Conservation (phyloP, 176 grass and related monocot species). For the Hordeum vulgare region DNA sequence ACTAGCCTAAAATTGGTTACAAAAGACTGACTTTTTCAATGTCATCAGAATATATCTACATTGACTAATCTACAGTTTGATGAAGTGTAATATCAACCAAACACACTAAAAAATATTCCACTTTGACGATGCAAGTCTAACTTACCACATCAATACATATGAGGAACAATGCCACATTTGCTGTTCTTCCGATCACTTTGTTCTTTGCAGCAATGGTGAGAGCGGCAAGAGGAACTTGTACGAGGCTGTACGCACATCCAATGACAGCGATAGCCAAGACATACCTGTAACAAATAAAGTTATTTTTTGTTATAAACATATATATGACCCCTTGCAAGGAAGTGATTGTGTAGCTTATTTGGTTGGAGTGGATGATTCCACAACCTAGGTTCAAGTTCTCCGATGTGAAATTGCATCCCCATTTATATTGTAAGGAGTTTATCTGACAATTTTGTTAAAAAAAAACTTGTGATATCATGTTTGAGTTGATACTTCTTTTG, state of each 20-base stretch:
- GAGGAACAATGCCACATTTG: background rate
- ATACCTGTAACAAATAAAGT: background rate
- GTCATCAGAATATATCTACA: background rate
- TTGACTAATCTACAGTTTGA: background rate
- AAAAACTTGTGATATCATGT: no score
- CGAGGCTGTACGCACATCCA: constrained; percentile 17
- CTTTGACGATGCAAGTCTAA: background rate
- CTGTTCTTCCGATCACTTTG: background rate
- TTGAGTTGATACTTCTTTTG: no score
- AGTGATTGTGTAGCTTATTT: no score
- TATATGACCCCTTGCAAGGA: background rate
- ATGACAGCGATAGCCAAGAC: constrained; percentile 1
- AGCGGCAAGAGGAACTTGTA: background rate
- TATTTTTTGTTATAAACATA: background rate
- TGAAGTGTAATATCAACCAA: background rate
- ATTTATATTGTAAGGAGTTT: no score
- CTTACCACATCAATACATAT: constrained; percentile 1
- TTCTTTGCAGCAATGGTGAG: background rate
- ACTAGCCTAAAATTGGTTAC: no score
- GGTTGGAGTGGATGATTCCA: no score
- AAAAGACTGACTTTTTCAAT: no score
- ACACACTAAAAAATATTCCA: background rate
- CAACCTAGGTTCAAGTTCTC: no score
- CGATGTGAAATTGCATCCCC: no score
- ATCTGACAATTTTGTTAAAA: no score